Evolutionary conservation across 2,329 filamentous ascomycete genomes (phyloP).

Genomic region (Akanthomyces lecanii): DNA sequence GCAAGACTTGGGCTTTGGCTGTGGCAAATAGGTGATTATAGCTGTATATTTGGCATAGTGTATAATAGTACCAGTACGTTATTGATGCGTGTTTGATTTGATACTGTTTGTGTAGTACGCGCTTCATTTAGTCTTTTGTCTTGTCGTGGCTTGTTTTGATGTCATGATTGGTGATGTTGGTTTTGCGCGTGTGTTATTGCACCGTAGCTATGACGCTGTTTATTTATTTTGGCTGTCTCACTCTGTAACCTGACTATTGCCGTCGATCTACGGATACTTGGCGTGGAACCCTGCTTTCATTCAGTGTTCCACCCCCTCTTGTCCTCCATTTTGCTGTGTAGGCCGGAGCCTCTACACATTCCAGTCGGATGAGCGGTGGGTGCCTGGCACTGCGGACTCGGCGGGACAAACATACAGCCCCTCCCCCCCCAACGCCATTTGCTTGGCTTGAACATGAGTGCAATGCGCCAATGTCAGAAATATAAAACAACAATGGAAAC

Average conservation of each 20-base stretch:
- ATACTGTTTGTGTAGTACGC: not conserved
- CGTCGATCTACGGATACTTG: not conserved
- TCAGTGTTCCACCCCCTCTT: not conserved
- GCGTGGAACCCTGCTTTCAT: not conserved
- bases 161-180: not conserved
- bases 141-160: not conserved
- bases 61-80: constrained; percentile 28
- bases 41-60: constrained; percentile 34
- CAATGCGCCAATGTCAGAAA: no score
- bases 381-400: no score
- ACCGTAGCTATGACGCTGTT: not conserved
- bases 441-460: no score
- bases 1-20: constrained; percentile 7
- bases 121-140: not conserved
- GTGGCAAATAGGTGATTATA: constrained; percentile 21
- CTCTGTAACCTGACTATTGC: not conserved
- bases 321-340: no score
- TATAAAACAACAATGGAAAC: not conserved
- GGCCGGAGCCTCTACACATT: not conserved
- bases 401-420: no score
- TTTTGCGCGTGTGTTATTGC: not conserved
- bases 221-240: not conserved
- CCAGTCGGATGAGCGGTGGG: not conserved
- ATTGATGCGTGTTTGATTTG: constrained; percentile 4
- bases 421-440: no score